Base-by-base conservation (phyloP, 495 filamentous ascomycete species). In the Cenococcum geophilum region DNA sequence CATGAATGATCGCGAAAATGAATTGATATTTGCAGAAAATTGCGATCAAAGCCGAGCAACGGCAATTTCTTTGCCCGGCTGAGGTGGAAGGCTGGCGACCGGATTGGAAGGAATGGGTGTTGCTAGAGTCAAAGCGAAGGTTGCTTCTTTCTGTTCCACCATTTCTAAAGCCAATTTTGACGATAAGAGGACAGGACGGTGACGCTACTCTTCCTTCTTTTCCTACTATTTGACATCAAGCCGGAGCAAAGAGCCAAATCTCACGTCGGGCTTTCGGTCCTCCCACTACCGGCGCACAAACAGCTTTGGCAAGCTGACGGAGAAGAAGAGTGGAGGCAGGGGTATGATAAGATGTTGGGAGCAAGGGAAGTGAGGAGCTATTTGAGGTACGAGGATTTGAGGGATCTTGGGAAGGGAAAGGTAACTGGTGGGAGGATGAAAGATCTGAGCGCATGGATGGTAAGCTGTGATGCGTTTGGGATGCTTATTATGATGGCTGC, bases 201-300 rank as follows among this genome's bases (percentile, higher is more conserved):
- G n/a, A 51, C 48, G 48, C n/a, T 51, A 51, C 48, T 51, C 48
- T 51, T 51, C 48, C 18, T 51, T 21, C 48, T 51, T 18, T 21
- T 20, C 48, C 48, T 51, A 12, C 48, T 51, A 23, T 51, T 51
- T 21, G 48, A 51, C 48, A 51, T 51, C 48, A 51, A 51, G 22
- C 48, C 48, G n/a, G 48, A 51, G 22, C 5, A 22, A 51, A 18
- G 48, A 23, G 48, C 48, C n/a, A 51, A 51, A 51, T 51, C 48
- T 51, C n/a, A 51, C n/a, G 48, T 51, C 16, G 48, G 48, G 48
- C 48, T 51, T 18, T 51, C 48, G n/a, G 48, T 51, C 23, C 48
- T 51, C n/a, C 48, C 48, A 21, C 48, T 51, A 21, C 48, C 48
- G n/a, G 48, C 48, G n/a, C 48, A 51, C 48, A 51, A 51, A 51